A percentile compares a stretch with the other conserved stretches of the same genome.
These are phyloP conservation scores for Aureobasidium sp. DNA, from an alignment of 2,329 filamentous ascomycete genomes.

Conservation along the genomic window DNA sequence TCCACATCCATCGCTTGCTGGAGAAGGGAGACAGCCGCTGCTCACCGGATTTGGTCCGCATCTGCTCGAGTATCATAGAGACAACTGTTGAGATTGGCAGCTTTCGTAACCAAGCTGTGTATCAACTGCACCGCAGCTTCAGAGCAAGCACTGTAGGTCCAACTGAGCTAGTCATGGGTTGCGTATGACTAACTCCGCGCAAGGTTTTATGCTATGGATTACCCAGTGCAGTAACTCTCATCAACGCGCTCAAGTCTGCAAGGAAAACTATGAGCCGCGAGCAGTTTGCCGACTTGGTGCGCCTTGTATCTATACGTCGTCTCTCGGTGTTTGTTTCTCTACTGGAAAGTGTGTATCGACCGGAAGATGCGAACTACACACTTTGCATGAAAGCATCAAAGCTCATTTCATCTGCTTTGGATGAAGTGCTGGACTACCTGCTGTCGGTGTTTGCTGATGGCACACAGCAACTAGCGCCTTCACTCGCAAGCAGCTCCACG, in stretches of 20 bases:
- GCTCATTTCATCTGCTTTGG: slow-evolving; percentile 18
- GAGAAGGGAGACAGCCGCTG: slow-evolving; percentile 7
- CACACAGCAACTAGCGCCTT: background rate
- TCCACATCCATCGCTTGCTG: slow-evolving; percentile 20
- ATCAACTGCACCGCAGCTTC: background rate
- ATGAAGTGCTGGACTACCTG: slow-evolving; percentile 20
- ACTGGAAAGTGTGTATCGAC: slow-evolving; percentile 20
- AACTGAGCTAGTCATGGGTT: background rate
- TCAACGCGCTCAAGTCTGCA: slow-evolving; percentile 15
- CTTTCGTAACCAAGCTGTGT: background rate
- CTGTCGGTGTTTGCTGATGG: background rate
- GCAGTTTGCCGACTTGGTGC: slow-evolving; percentile 19
- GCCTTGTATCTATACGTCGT: slow-evolving; percentile 18
- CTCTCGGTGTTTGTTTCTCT: slow-evolving; percentile 20
- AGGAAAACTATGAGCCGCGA: slow-evolving; percentile 15
- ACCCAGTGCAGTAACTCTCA: slow-evolving; percentile 18
- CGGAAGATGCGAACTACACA: slow-evolving; percentile 20
- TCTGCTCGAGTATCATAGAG: slow-evolving; percentile 17
- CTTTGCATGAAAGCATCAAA: slow-evolving; percentile 20
- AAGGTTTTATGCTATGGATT: slow-evolving; percentile 20
- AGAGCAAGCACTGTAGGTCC: background rate
- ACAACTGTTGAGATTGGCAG: slow-evolving; percentile 19
- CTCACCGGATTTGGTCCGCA: slow-evolving; percentile 6
- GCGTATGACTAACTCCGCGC: background rate
- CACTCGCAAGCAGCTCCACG: no score